phyloP scores from a whole-genome alignment of 768 basidiomycete genomes.

The Coprinopsis cinerea region DNA sequence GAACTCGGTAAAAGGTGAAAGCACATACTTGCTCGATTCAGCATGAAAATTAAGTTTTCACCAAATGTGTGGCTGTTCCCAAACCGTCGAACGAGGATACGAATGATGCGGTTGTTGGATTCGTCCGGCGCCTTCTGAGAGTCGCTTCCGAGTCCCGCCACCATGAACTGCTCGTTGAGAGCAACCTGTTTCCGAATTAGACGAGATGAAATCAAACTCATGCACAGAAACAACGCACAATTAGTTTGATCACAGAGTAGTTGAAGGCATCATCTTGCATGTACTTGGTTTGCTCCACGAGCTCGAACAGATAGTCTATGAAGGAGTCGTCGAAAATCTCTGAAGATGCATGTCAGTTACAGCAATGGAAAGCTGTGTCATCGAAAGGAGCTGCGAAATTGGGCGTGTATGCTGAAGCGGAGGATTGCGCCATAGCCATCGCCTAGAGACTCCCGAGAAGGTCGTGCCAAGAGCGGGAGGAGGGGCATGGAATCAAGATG shows the following conservation, averaged over 20 bases:
- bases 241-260: constrained; percentile 90
- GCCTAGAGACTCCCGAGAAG: too few relatives aligned
- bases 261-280: constrained; percentile 91
- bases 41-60: constrained; percentile 98
- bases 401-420: too few relatives aligned
- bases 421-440: too few relatives aligned
- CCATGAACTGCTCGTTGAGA: constrained; percentile 99
- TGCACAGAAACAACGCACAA: constrained; percentile 46
- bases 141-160: constrained; percentile 52
- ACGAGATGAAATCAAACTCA: neutral
- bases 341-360: too few relatives aligned
- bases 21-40: constrained; percentile 84
- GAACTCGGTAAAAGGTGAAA: neutral
- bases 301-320: constrained; percentile 84
- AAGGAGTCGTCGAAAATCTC: constrained; percentile 79
- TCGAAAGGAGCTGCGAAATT: too few relatives aligned
- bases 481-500: too few relatives aligned
- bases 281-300: constrained; percentile 87
- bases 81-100: constrained; percentile 76
- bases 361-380: too few relatives aligned
- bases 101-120: constrained; percentile 70
- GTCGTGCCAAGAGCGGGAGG: too few relatives aligned
- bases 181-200: constrained; percentile 73
- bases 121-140: constrained; percentile 28
- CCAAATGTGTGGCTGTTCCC: constrained; percentile 93